Percentiles rank a stretch among this genome's conserved stretches.
These are phyloP conservation scores for Moricandia moricandioides DNA, from an alignment of 345 rosid genomes.

Conservation along the genomic window DNA sequence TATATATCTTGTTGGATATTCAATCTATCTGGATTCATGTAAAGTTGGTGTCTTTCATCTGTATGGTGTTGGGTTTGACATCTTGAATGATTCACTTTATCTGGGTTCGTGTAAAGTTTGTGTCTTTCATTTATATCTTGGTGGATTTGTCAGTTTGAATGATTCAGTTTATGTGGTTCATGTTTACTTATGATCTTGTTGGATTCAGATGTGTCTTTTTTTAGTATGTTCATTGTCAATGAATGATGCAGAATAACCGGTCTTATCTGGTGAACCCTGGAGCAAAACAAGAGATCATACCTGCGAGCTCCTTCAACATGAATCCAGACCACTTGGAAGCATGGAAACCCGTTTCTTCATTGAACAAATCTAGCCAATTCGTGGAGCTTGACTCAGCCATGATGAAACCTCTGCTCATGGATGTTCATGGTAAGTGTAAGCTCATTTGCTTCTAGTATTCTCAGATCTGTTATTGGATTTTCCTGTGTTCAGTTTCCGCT, in stretches of 20 bases:
- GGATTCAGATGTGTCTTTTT: not conserved
- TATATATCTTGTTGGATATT: not conserved
- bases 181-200: not conserved
- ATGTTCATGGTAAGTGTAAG: constrained; percentile 55
- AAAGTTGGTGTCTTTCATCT: not conserved
- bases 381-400: constrained; percentile 43
- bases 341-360: constrained; percentile 43
- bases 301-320: constrained; percentile 42
- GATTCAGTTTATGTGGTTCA: not conserved
- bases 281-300: constrained; percentile 46
- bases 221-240: constrained; percentile 6
- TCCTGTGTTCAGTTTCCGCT: not conserved
- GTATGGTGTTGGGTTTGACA: not conserved
- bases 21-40: not conserved
- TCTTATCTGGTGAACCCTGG: constrained; percentile 43
- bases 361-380: constrained; percentile 38
- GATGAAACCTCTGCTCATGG: constrained; percentile 47
- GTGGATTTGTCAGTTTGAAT: not conserved
- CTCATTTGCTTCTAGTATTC: not conserved
- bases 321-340: constrained; percentile 43
- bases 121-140: not conserved
- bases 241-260: constrained; percentile 47
- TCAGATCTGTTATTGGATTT: not conserved
- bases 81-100: not conserved
- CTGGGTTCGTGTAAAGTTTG: constrained; percentile 7